phyloP scores from a whole-genome alignment of 2,329 filamentous ascomycete genomes.

The Colletotrichum sp. region DNA sequence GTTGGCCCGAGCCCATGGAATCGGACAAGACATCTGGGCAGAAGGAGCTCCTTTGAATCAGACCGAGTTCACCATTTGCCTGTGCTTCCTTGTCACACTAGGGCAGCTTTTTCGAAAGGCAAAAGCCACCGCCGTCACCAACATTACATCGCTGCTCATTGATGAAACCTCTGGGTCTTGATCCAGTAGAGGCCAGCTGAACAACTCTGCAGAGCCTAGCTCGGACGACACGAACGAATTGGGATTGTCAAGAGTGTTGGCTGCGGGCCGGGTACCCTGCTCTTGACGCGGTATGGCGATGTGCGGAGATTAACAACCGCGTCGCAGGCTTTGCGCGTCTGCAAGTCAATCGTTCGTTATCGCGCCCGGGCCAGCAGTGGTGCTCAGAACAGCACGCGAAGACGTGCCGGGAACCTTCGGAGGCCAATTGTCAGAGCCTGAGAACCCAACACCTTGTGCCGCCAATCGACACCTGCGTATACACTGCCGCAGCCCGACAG shows the following conservation, averaged over 20 bases:
- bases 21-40: constrained; percentile 5
- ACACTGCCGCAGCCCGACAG: not conserved
- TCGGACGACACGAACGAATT: not conserved
- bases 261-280: not conserved
- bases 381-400: not conserved
- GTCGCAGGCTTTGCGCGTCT: constrained; percentile 2
- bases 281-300: not conserved
- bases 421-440: not conserved
- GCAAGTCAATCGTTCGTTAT: not conserved
- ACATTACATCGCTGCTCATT: constrained; percentile 7
- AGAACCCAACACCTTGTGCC: not conserved
- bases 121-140: not conserved
- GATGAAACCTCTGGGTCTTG: not conserved
- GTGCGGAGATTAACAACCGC: constrained; percentile 8
- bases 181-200: not conserved
- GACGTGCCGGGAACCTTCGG: not conserved
- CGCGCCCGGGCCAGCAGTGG: not conserved
- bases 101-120: not conserved
- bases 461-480: not conserved
- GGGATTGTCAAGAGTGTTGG: not conserved
- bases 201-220: not conserved
- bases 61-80: not conserved
- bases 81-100: not conserved
- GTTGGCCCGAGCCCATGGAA: not conserved
- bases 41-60: not conserved